Evolutionary conservation across 1,284 basidiomycete species (phyloP), one percentile per base, ranked within the genome.

Genomic region (Tilletia walkeri): DNA sequence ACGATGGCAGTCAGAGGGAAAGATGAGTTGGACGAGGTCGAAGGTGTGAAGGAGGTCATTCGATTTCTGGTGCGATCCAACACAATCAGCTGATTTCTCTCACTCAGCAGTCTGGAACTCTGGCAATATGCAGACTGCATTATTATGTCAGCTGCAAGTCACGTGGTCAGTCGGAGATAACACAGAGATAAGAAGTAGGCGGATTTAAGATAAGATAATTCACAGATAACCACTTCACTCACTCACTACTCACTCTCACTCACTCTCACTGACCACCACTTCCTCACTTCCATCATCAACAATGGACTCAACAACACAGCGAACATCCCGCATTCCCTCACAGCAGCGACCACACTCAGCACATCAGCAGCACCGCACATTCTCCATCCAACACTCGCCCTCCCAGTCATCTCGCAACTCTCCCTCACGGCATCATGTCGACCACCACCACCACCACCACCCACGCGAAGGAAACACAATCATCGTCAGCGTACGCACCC

Each of bases 401-500:
- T 30, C 24, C 24, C 24, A 30, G 24, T 30, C 24, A 30, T 30
- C 24, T 30, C 24, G 24, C 24, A 30, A 30, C 24, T 30, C 24
- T 30, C 24, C 24, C 24, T 30, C 24, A 30, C 24, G 24, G 24
- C 24, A 30, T 30, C 24, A 30, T 30, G 24, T 30, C 24, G 24
- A 30, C 2, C 24, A 30, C 47, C 47, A 49, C 10, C 47, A 49
- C 10, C 47, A 49, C 10, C 47, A 49, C 47, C 12, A 12, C 2
- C 24, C 24, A 30, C 24, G 24, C 24, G 24, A 30, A 30, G 24
- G 24, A 30, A 45, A 45, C 41, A 45, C 41, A 16, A 39, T 63
- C 36, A 41, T 63, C 36, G 34, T 63, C 56, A 61, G 14, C 9
- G 56, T 61, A 6, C 30, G 59, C 9, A 63, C 39, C 59, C 59